phyloP scores from a whole-genome alignment of 345 rosid species.

The Dipteronia sinensis region DNA sequence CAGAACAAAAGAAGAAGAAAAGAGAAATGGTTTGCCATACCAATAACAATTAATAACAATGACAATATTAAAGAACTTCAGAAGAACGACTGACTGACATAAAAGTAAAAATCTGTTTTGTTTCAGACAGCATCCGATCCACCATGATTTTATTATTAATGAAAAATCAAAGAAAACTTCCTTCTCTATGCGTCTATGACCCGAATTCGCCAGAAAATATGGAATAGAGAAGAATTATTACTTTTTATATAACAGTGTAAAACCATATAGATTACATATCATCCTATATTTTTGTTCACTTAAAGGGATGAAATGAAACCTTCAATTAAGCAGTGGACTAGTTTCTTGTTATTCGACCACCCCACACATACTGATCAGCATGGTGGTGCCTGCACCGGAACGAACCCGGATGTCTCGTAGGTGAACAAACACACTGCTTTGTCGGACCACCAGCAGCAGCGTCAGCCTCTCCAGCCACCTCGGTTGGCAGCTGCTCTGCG shows the following conservation, averaged over 20 bases:
- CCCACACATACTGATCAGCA: conserved; percentile 52
- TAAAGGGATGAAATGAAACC: not conserved
- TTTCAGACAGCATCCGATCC: not conserved
- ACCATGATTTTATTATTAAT: not conserved
- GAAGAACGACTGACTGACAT: not conserved
- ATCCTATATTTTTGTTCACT: not conserved
- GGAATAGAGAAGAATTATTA: not conserved
- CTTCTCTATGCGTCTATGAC: not conserved
- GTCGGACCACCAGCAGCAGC: conserved; percentile 29
- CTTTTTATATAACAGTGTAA: not conserved
- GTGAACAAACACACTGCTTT: conserved; percentile 68
- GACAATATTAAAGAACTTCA: not conserved
- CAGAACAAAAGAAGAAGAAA: not conserved
- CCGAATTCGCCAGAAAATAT: not conserved
- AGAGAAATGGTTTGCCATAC: not conserved
- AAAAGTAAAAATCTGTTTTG: no score
- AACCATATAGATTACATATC: no score
- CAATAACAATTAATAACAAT: not conserved
- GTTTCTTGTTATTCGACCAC: conserved; percentile 18
- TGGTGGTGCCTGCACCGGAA: conserved; percentile 80
- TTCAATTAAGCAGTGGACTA: not conserved
- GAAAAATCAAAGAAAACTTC: no score
- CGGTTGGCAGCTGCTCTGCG: conserved; percentile 14
- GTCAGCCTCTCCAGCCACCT: conserved; percentile 22
- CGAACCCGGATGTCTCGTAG: conserved; percentile 76